These are phyloP conservation scores for Dioszegia hungarica DNA, from an alignment of 768 basidiomycete species.

Conservation along the genomic window DNA sequence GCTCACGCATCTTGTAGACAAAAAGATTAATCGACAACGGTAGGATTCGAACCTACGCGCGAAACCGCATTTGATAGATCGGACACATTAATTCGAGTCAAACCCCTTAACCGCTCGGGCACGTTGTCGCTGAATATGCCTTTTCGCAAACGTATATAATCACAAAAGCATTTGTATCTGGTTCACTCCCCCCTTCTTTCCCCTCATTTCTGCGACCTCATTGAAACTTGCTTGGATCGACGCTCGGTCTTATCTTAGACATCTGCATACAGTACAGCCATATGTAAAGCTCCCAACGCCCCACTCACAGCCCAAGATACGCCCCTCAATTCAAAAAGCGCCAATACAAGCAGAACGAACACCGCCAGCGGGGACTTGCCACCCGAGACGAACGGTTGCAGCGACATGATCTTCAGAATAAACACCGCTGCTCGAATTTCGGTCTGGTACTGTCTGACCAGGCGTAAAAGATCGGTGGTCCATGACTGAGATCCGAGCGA, in stretches of 20 bases:
- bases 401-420: neutral
- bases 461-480: no score
- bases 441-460: neutral
- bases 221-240: neutral
- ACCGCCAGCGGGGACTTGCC: neutral
- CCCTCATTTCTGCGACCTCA: neutral
- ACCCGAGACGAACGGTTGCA: neutral
- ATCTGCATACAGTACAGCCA: neutral
- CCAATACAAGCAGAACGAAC: neutral
- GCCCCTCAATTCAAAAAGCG: neutral
- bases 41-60: conserved; percentile 5
- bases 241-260: neutral
- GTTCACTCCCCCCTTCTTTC: no score
- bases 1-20: no score
- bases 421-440: neutral
- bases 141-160: no score
- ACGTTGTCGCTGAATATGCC: neutral
- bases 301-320: neutral
- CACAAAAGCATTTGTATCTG: no score
- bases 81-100: conserved; percentile 1
- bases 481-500: no score
- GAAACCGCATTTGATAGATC: neutral
- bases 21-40: neutral
- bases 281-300: neutral
- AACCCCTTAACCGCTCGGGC: conserved; percentile 10